Percentiles rank a stretch among this genome's conserved stretches.
phyloP scores from a whole-genome alignment of 805 yeast genomes.

The Wickerhamiella allomyrinae region DNA sequence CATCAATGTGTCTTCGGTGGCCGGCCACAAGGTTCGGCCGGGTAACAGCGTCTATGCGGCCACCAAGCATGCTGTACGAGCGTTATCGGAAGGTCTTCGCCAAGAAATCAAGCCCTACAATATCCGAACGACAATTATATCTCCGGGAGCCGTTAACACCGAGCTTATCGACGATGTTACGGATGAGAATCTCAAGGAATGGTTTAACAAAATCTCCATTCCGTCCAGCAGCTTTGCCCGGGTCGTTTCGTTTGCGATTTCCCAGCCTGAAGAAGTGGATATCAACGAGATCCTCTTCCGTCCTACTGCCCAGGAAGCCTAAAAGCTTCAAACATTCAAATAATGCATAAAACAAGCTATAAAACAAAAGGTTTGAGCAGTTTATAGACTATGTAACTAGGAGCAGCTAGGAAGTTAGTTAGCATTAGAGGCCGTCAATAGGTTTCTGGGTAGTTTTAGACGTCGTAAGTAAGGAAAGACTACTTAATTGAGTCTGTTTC shows the following conservation, averaged over 20 bases:
- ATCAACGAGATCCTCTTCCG: conserved; percentile 2
- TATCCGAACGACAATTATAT: conserved; percentile 51
- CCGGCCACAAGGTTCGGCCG: conserved; percentile 51
- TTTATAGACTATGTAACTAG: no score
- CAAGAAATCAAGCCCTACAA: conserved; percentile 57
- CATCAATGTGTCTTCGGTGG: conserved; percentile 48
- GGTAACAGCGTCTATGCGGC: conserved; percentile 54
- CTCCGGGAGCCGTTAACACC: conserved; percentile 67
- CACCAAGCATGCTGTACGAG: conserved; percentile 45
- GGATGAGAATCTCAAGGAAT: background rate
- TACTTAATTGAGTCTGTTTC: no score
- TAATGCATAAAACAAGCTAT: background rate
- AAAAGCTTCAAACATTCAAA: background rate
- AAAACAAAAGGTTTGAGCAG: background rate
- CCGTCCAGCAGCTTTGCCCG: background rate
- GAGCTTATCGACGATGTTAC: conserved; percentile 30
- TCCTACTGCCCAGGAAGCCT: background rate
- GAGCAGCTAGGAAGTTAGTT: no score
- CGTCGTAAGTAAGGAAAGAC: no score
- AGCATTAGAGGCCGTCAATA: no score
- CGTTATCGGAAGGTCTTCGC: conserved; percentile 44
- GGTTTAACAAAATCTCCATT: background rate
- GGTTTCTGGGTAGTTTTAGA: no score
- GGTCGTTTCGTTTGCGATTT: background rate
- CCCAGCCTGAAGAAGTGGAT: conserved; percentile 1